A percentile compares a stretch with the other conserved stretches of the same genome.
Evolutionary conservation across 1,139 yeast genomes (phyloP).

Genomic region (Taphrina flavorubra): DNA sequence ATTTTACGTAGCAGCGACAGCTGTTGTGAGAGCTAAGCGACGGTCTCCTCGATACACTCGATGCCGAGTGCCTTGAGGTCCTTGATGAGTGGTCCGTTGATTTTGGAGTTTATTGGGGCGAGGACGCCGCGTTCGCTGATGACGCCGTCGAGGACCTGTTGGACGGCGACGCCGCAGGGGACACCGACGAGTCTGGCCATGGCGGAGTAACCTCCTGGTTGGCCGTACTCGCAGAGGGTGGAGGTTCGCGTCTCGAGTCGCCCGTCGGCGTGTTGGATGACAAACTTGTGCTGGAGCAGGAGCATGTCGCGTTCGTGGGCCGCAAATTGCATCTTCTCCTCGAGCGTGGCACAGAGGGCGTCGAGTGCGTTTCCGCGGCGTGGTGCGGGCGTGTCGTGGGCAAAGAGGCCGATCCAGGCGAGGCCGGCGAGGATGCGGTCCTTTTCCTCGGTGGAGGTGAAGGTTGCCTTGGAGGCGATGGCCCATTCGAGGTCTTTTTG

Average conservation of each 20-base stretch:
- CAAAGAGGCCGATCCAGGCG: conserved; percentile 92
- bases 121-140: conserved; percentile 77
- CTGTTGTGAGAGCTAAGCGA: conserved; percentile 44
- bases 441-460: conserved; percentile 82
- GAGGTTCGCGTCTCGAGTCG: conserved; percentile 88
- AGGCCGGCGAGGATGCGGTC: conserved; percentile 85
- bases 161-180: conserved; percentile 95
- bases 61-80: conserved; percentile 87
- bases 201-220: conserved; percentile 90
- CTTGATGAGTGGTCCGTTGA: conserved; percentile 88
- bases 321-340: conserved; percentile 93
- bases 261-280: conserved; percentile 96
- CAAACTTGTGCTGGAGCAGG: conserved; percentile 95
- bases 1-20: too few species aligned
- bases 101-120: conserved; percentile 91
- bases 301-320: conserved; percentile 95
- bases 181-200: conserved; percentile 99
- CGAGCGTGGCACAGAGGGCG: conserved; percentile 94
- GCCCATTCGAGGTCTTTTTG: conserved; percentile 76
- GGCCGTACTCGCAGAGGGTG: conserved; percentile 93
- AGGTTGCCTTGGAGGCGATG: conserved; percentile 76
- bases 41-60: conserved; percentile 82
- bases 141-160: conserved; percentile 82
- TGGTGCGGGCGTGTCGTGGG: conserved; percentile 64
- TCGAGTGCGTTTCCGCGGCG: conserved; percentile 96